These are phyloP conservation scores for Metschnikowia vanudenii DNA, from an alignment of 805 yeast genomes.

Conservation along the genomic window DNA sequence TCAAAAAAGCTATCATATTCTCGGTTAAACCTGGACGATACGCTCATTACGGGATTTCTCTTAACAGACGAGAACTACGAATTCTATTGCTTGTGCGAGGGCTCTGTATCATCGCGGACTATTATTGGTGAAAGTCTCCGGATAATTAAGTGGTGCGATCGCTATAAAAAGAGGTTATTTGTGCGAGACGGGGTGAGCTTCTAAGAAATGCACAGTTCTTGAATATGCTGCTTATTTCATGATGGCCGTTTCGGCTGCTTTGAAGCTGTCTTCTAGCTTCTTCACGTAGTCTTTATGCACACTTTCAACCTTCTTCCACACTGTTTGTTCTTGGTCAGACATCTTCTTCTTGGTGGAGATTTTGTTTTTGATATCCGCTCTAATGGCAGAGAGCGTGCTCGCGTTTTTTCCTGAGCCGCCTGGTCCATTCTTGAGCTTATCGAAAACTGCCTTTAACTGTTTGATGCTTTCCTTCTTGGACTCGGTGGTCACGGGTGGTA, in stretches of 20 bases:
- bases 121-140: constrained; percentile 60
- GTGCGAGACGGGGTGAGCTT: constrained; percentile 55
- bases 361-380: constrained; percentile 55
- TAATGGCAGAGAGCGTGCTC: constrained; percentile 42
- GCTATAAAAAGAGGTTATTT: constrained; percentile 67
- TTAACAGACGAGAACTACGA: constrained; percentile 34
- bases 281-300: constrained; percentile 63
- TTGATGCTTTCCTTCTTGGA: constrained; percentile 55
- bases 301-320: constrained; percentile 63
- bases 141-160: constrained; percentile 74
- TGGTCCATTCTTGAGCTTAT: constrained; percentile 53
- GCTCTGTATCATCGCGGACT: constrained; percentile 51
- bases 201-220: neutral
- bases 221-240: constrained; percentile 25
- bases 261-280: constrained; percentile 46
- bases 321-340: constrained; percentile 53
- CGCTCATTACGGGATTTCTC: constrained; percentile 36
- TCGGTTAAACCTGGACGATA: constrained; percentile 33
- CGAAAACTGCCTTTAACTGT: constrained; percentile 64
- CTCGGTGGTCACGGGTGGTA: constrained; percentile 75
- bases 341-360: constrained; percentile 48
- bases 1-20: constrained; percentile 45
- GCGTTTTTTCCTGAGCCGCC: constrained; percentile 33
- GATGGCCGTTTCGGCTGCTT: constrained; percentile 46
- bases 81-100: constrained; percentile 40